Conservation (phyloP, 805 yeast genomes). For the Ogataea henricii region DNA sequence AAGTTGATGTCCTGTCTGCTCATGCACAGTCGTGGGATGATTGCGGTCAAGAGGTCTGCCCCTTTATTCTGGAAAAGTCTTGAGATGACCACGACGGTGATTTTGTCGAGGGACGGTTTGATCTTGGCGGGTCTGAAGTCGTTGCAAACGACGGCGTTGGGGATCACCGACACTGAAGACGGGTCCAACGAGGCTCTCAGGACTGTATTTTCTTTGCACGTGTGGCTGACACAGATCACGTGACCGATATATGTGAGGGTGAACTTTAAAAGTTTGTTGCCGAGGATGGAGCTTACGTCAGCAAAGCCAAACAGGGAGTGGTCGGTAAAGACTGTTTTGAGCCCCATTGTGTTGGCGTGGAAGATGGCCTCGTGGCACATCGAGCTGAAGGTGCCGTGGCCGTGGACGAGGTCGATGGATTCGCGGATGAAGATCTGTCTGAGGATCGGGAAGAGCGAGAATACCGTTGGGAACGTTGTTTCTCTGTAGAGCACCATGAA, state of each 20-base stretch:
- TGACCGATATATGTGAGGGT: constrained; percentile 85
- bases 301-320: constrained; percentile 96
- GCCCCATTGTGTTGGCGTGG: constrained; percentile 93
- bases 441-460: constrained; percentile 81
- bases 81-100: constrained; percentile 89
- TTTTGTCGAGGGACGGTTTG: constrained; percentile 38
- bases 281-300: constrained; percentile 77
- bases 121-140: constrained; percentile 64
- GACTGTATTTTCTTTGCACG: constrained; percentile 95
- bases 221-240: constrained; percentile 94
- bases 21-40: constrained; percentile 81
- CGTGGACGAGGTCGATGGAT: constrained; percentile 84
- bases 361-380: constrained; percentile 87
- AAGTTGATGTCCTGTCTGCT: constrained; percentile 67
- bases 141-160: constrained; percentile 88
- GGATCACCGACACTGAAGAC: constrained; percentile 78
- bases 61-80: constrained; percentile 96
- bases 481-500: constrained; percentile 77
- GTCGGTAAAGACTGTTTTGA: constrained; percentile 90
- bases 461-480: constrained; percentile 86
- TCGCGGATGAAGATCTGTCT: constrained; percentile 87
- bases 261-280: constrained; percentile 83
- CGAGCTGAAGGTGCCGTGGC: constrained; percentile 88
- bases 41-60: constrained; percentile 80
- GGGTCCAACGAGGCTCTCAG: constrained; percentile 85